Base-by-base conservation (phyloP, 345 rosid species). In the Hibiscus tridactylites region DNA sequence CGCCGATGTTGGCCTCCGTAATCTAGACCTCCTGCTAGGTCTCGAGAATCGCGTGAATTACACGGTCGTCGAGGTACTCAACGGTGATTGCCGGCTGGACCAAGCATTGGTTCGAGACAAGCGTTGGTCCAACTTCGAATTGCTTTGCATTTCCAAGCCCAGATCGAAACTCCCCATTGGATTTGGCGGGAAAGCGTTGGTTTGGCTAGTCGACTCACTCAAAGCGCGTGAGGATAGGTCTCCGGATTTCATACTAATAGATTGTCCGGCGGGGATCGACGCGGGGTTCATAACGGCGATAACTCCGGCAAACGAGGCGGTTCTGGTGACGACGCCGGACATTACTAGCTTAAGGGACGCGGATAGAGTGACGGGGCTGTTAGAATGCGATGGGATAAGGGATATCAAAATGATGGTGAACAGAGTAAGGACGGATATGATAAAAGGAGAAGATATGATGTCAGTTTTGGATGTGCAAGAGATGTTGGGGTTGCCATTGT, bases 391-490 rank as follows among this genome's bases (percentile, higher is more conserved):
- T 4, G 97, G 97, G 6, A 95, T 95, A 15, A 60, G 96, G 74
- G 99, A 95, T 72, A 94, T 94, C 5, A 94, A 91, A 82, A 90
- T 91, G 97, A 85, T 94, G 33, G 98, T 91, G 81, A 94, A 94
- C 71, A 60, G 98, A 76, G 97, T 88, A 3, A 82, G 97, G 78
- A 94, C 97, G 4, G 98, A 91, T 78, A 90, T 94, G 98, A 94
- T 94, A n/a, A 90, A 76, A 74, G 98, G 98, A 19, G 98, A 94
- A 65, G 98, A 94, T 77, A 94, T 94, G 98, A 91, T 94, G 98
- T 94, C 97, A 1, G 93, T 94, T 74, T 82, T 94, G 16, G 96
- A 91, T 68, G 88, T 94, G 71, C 98, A 94, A 78, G 98, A 94
- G 77, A 94, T 91, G 97, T 68, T 94, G 75, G 97, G 98, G 0